Base-by-base conservation (phyloP, 805 yeast species). In the Candida endomychidarum region DNA sequence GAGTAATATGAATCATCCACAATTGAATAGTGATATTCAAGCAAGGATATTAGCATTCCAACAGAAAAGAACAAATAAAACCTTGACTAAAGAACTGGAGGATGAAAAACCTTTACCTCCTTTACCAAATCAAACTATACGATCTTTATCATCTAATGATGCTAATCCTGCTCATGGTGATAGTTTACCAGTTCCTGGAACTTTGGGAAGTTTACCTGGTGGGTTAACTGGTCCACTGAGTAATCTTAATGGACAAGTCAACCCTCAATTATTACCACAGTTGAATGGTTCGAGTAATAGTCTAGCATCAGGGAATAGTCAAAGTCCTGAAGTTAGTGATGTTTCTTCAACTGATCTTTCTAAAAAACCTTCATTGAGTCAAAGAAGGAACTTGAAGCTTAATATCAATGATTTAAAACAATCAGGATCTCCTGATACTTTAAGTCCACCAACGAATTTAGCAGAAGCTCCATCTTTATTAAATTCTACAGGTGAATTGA, bases 1-100 rank as follows among this genome's bases (percentile, higher is more conserved):
- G 21, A 25, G 37, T 15, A 38, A 40, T 26, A 24, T 37, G 12
- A 38, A 28, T 26, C 46, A 38, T 18, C 44, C 16, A 23, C 60
- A 51, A 34, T 36, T 83, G 37, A 80, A 75, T 51, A 82, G 93
- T 8, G 91, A 86, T 47, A 76, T 88, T 28, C 96, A 89, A 60
- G 96, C 96, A 1, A 72, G 93, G 47, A 74, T 90, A 25, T 65
- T 85, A 58, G 96, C 96, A 0, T 86, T 90, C 52, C 96, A 89
- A 60, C 88, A 86, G 48, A 80, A 83, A 54, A 75, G 96, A 50
- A 45, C 60, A 11, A 37, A 31, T 18, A 46, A 42, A 11, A 32
- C 24, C 15, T 32, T 34, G 14, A 31, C 46, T 27, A 21, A 34
- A 32, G 20, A 36, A 24, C 8, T 26, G 26, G 27, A 16, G 23